These are phyloP conservation scores for Paraphysoderma sedebokerense DNA, from an alignment of 371 early-diverging fungal species.

Conservation along the genomic window DNA sequence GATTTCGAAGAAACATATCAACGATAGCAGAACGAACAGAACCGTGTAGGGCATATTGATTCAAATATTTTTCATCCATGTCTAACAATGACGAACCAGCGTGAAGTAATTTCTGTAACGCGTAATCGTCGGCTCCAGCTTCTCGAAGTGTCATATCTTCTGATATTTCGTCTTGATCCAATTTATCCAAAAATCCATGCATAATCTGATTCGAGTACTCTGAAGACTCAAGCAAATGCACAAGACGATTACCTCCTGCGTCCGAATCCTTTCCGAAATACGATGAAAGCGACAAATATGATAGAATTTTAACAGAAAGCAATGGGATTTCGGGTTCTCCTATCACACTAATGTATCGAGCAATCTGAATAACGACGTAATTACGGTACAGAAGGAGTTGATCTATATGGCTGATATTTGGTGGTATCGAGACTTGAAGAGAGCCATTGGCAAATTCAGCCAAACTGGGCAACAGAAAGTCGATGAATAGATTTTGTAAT, in stretches of 20 bases:
- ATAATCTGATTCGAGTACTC: slow-evolving; percentile 43
- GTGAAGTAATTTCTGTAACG: too few species aligned
- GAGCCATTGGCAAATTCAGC: slow-evolving; percentile 13
- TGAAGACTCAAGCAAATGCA: slow-evolving; percentile 42
- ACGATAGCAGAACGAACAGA: slow-evolving; percentile 52
- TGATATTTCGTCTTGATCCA: slow-evolving; percentile 47
- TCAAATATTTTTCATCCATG: too few species aligned
- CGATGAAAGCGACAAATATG: slow-evolving; percentile 42
- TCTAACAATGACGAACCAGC: too few species aligned
- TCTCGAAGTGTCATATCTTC: too few species aligned
- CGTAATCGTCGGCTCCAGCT: too few species aligned
- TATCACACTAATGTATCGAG: slow-evolving; percentile 45
- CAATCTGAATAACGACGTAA: slow-evolving; percentile 46
- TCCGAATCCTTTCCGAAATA: too few species aligned
- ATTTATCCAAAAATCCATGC: slow-evolving; percentile 53
- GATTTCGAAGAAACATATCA: slow-evolving; percentile 45
- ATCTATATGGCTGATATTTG: slow-evolving; percentile 31
- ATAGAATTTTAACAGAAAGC: slow-evolving; percentile 50
- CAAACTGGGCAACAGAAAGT: slow-evolving; percentile 41
- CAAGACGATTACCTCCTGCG: slow-evolving; percentile 42
- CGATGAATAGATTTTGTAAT: slow-evolving; percentile 47
- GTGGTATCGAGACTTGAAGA: slow-evolving; percentile 7
- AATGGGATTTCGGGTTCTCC: too few species aligned
- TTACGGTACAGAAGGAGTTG: slow-evolving; percentile 51
- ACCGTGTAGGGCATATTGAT: too few species aligned